Evolutionary conservation across 805 yeast genomes (phyloP).

Genomic region (Brettanomyces naardenensis): DNA sequence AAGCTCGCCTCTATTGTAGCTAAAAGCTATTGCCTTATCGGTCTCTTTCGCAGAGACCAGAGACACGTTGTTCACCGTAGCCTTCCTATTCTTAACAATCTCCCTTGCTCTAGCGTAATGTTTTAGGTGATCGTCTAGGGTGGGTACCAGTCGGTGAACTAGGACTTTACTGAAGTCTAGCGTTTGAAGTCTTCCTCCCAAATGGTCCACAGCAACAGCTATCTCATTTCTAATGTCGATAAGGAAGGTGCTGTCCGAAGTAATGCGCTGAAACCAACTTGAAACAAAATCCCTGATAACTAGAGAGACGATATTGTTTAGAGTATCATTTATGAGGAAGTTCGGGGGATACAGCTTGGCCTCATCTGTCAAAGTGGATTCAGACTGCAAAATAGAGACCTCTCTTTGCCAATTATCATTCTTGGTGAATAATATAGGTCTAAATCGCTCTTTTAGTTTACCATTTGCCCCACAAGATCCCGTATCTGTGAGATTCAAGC

Average conservation of each 20-base stretch:
- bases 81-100: slow-evolving; percentile 21
- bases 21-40: slow-evolving; percentile 33
- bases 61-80: slow-evolving; percentile 10
- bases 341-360: slow-evolving; percentile 35
- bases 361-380: slow-evolving; percentile 7
- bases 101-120: slow-evolving; percentile 39
- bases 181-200: slow-evolving; percentile 34
- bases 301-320: slow-evolving; percentile 41
- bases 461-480: not conserved
- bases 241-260: slow-evolving; percentile 30
- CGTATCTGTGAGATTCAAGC: not conserved
- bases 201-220: slow-evolving; percentile 28
- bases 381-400: slow-evolving; percentile 8
- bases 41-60: slow-evolving; percentile 26
- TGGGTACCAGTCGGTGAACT: slow-evolving; percentile 53
- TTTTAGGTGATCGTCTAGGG: slow-evolving; percentile 56
- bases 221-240: slow-evolving; percentile 38
- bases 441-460: slow-evolving; percentile 4
- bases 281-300: slow-evolving; percentile 46
- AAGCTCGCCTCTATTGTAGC: slow-evolving; percentile 42
- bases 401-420: slow-evolving; percentile 25
- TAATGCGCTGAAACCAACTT: slow-evolving; percentile 47
- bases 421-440: slow-evolving; percentile 19
- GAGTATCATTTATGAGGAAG: slow-evolving; percentile 41
- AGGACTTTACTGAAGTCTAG: slow-evolving; percentile 51